Evolutionary conservation across 116 monocot species (phyloP), one percentile per base, ranked within the genome.

Genomic region (Cymodocea nodosa): DNA sequence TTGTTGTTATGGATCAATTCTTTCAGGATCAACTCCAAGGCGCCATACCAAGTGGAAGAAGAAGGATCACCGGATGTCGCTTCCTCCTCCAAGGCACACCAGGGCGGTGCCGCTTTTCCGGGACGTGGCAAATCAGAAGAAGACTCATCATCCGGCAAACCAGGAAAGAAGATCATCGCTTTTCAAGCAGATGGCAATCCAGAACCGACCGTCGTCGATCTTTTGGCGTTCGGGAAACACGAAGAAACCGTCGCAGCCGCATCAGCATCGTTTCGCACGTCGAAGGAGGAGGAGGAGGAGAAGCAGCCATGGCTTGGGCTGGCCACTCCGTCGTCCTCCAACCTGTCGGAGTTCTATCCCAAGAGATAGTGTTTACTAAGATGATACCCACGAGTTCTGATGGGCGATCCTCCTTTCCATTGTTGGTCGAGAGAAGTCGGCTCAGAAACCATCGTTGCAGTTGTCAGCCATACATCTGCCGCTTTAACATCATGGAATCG

Each of bases 1-100:
- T 16, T 39, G 16, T 57, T 35, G 2, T 16, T 67, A 12, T 66
- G 10, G 14, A 0, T 67, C 60, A 13, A 16, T 48, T 64, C 15
- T 68, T 30, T 23, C 62, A 85, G 84, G 73, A 78, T 85, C 15
- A 73, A 5, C 53, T 52, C 85, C 17, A 75, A 75, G 49, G 72
- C 75, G 15, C 82, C 78, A 22, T 83, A 78, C 63, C 72, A 75
- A 50, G 39, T 61, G 12, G 61, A 60, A 14, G 65, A 23, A 20
- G 61, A 60, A 14, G 65, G 35, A 20, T 25, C 73, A 2, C 17
- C 52, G 13, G 54, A 24, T 25, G 13, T 18, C 60, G 23, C 73
- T 1, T 65, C 59, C 11, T 37, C 20, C 12, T 25, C 50, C 16
- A 25, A 51, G 51, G 5, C 44, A 3, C 2, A 30, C 16, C 13